These are phyloP conservation scores for Plasmodium inui DNA, from an alignment of 169 alveolate species.

Conservation along the genomic window DNA sequence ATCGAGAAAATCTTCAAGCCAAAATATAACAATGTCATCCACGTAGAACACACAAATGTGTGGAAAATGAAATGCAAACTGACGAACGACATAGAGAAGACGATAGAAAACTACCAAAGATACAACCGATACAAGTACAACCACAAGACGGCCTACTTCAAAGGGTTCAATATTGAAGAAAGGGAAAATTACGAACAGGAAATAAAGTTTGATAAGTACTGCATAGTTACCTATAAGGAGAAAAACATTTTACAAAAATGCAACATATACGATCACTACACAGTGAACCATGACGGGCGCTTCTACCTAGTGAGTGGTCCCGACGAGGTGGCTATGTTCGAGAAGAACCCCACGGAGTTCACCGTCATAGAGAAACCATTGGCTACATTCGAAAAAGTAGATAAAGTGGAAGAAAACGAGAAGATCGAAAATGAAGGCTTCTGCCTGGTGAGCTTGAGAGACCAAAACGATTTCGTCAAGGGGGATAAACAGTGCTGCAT, in stretches of 20 bases:
- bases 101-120: conserved; percentile 29
- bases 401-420: conserved; percentile 3
- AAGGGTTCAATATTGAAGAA: conserved; percentile 69
- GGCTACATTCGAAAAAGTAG: conserved; percentile 33
- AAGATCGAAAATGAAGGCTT: conserved; percentile 62
- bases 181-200: conserved; percentile 64
- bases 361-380: conserved; percentile 29
- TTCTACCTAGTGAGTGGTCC: conserved; percentile 28
- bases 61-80: conserved; percentile 68
- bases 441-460: conserved; percentile 56
- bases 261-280: conserved; percentile 45
- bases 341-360: conserved; percentile 28
- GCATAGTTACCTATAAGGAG: conserved; percentile 65
- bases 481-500: conserved; percentile 53
- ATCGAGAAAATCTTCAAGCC: conserved; percentile 9
- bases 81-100: conserved; percentile 29
- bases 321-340: conserved; percentile 40
- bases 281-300: conserved; percentile 25
- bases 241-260: conserved; percentile 49
- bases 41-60: conserved; percentile 34
- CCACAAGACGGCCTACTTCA: conserved; percentile 42
- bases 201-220: conserved; percentile 50
- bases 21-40: conserved; percentile 45
- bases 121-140: conserved; percentile 64
- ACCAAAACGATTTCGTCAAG: conserved; percentile 40